Conservation (phyloP, 768 basidiomycete species). For the Russula griseocarnosa region DNA sequence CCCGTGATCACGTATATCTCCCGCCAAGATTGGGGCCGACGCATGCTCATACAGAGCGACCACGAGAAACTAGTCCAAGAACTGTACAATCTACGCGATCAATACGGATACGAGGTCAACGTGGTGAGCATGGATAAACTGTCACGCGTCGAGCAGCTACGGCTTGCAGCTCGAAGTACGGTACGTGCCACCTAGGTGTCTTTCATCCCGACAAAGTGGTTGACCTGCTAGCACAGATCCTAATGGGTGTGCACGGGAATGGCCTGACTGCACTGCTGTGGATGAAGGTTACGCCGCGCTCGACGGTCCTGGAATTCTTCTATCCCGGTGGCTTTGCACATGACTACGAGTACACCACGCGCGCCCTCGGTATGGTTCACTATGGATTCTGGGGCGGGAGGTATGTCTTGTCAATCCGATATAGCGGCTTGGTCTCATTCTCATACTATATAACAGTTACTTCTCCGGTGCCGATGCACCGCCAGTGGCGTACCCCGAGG, state of each 20-base stretch:
- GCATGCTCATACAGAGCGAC: constrained; percentile 71
- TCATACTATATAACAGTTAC: constrained; percentile 40
- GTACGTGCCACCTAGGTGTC: constrained; percentile 45
- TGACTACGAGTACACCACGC: constrained; percentile 78
- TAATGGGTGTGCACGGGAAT: constrained; percentile 95
- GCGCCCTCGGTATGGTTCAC: constrained; percentile 79
- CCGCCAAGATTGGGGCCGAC: constrained; percentile 81
- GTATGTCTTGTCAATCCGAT: constrained; percentile 38
- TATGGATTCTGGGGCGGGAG: constrained; percentile 79
- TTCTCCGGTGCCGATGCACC: constrained; percentile 76
- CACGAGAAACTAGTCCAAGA: constrained; percentile 77
- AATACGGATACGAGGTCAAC: constrained; percentile 82
- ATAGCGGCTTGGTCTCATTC: constrained; percentile 5
- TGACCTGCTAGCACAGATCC: constrained; percentile 52
- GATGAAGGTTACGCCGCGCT: constrained; percentile 82
- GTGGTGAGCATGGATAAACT: constrained; percentile 82
- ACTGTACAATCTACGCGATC: constrained; percentile 61
- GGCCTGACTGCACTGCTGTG: constrained; percentile 83
- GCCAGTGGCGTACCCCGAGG: constrained; percentile 67
- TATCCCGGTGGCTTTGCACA: constrained; percentile 78
- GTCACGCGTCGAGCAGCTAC: constrained; percentile 73
- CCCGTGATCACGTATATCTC: constrained; percentile 93
- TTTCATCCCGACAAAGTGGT: background rate
- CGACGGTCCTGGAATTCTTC: constrained; percentile 93
- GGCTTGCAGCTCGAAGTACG: constrained; percentile 78